Conservation (phyloP, 345 rosid species). For the Erysimum cheiranthoides region DNA sequence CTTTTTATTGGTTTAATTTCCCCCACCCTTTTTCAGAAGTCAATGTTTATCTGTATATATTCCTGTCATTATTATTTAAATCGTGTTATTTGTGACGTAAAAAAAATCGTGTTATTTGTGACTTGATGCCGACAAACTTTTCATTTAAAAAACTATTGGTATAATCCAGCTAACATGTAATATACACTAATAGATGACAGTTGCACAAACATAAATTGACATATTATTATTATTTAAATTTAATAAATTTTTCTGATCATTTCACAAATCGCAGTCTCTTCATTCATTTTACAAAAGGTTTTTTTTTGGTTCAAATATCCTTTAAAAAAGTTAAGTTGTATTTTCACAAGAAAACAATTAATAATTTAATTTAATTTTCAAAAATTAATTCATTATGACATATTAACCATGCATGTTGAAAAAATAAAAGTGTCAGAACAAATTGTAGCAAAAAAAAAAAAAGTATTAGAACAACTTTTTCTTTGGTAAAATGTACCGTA, state of each 20-base stretch:
- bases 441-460: too few relatives aligned
- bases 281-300: too few relatives aligned
- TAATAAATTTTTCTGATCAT: not conserved
- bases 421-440: too few relatives aligned
- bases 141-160: not conserved
- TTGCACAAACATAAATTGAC: not conserved
- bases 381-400: too few relatives aligned
- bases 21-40: constrained; percentile 32
- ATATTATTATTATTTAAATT: too few relatives aligned
- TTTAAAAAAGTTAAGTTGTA: too few relatives aligned
- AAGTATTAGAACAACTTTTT: too few relatives aligned
- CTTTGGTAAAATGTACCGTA: too few relatives aligned
- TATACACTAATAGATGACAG: not conserved
- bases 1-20: constrained; percentile 33
- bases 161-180: not conserved
- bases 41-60: constrained; percentile 38
- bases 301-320: too few relatives aligned
- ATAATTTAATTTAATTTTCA: too few relatives aligned
- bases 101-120: not conserved
- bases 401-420: too few relatives aligned
- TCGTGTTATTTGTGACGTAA: not conserved
- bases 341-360: too few relatives aligned
- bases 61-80: constrained; percentile 5
- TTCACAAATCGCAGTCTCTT: not conserved
- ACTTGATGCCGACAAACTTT: not conserved